Percentiles rank a stretch among this genome's conserved stretches.
Conservation (phyloP, 1,284 basidiomycete genomes). For the Ustilago loliicola region DNA sequence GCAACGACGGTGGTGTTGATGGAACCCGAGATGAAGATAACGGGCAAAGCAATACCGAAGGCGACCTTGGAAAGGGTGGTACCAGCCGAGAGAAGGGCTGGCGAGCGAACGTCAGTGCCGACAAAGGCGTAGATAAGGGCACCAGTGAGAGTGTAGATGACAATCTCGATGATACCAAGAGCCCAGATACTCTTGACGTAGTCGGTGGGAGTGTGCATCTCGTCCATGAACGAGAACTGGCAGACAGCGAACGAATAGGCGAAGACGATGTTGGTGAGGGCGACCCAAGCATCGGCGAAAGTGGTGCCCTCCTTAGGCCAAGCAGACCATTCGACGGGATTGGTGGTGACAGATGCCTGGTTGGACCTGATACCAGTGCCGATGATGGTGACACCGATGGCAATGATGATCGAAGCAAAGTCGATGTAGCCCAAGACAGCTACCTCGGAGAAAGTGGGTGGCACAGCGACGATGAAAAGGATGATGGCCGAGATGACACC, state of each 20-base stretch:
- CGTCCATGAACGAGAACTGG: conserved; percentile 64
- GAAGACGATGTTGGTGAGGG: conserved; percentile 63
- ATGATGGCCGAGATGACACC: conserved; percentile 61
- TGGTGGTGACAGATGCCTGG: conserved; percentile 29
- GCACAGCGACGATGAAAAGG: conserved; percentile 61
- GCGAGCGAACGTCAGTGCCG: conserved; percentile 53
- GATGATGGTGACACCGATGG: conserved; percentile 62
- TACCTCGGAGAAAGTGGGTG: conserved; percentile 60
- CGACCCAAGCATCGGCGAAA: conserved; percentile 53
- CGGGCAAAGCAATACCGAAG: conserved; percentile 60
- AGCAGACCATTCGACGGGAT: conserved; percentile 50
- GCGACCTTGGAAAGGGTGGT: conserved; percentile 59
- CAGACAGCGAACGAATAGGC: conserved; percentile 66
- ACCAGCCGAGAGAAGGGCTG: conserved; percentile 57
- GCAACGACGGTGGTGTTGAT: conserved; percentile 64
- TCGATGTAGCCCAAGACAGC: conserved; percentile 66
- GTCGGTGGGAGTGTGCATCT: conserved; percentile 62
- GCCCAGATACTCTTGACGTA: conserved; percentile 59
- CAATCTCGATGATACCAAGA: conserved; percentile 60
- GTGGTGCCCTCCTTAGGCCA: conserved; percentile 56
- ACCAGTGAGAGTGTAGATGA: conserved; percentile 65
- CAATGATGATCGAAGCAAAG: conserved; percentile 60
- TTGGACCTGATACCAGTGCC: conserved; percentile 53
- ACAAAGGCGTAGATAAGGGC: conserved; percentile 62
- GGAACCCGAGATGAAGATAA: conserved; percentile 64